phyloP scores from a whole-genome alignment of 1,284 basidiomycete genomes.

The Pholiota adiposa region DNA sequence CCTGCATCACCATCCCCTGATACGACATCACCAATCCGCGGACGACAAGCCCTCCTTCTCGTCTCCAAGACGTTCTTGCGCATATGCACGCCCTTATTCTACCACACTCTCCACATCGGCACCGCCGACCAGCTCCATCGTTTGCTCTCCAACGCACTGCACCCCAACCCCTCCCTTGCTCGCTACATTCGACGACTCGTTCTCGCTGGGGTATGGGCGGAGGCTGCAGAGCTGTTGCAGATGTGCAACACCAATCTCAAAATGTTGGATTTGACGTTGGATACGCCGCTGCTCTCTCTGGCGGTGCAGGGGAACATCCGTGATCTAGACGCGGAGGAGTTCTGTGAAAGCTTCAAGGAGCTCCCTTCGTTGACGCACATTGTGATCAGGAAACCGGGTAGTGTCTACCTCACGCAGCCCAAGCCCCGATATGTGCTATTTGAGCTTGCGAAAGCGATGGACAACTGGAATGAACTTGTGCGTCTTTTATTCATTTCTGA shows the following conservation, averaged over 20 bases:
- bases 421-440: constrained; percentile 47
- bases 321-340: constrained; percentile 39
- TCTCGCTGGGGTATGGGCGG: constrained; percentile 28
- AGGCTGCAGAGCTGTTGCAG: constrained; percentile 27
- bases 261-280: constrained; percentile 50
- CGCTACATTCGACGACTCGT: constrained; percentile 42
- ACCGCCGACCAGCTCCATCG: constrained; percentile 40
- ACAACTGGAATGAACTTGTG: constrained; percentile 49
- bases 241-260: constrained; percentile 34
- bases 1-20: neutral
- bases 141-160: constrained; percentile 42
- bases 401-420: constrained; percentile 55
- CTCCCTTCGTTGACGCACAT: constrained; percentile 43
- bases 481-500: constrained; percentile 23
- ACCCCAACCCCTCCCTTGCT: constrained; percentile 39
- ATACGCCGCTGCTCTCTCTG: constrained; percentile 30
- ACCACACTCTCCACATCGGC: constrained; percentile 48
- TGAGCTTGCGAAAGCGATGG: constrained; percentile 47
- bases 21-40: constrained; percentile 10
- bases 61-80: constrained; percentile 53
- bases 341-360: constrained; percentile 42
- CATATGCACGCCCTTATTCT: constrained; percentile 56
- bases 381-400: constrained; percentile 49
- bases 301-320: constrained; percentile 10
- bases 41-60: constrained; percentile 43